A percentile compares a stretch with the other conserved stretches of the same genome.
Evolutionary conservation across 202 grass and related monocot species (phyloP).

Genomic region (Zoysia matrella): DNA sequence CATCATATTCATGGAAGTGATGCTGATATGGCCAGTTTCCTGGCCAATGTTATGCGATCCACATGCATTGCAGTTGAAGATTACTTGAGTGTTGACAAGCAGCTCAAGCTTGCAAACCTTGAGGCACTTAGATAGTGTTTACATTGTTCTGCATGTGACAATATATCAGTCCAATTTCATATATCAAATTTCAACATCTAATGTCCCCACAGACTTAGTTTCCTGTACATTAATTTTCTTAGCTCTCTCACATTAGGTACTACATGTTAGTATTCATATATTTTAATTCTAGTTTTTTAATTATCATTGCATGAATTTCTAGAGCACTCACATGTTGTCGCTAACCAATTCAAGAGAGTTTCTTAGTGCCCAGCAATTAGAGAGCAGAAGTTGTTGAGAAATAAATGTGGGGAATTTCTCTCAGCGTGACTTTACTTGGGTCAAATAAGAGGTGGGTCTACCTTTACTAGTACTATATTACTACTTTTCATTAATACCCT

Average conservation of each 20-base stretch:
- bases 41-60: slow-evolving; percentile 55
- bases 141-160: slow-evolving; percentile 9
- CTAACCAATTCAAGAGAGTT: slow-evolving; percentile 4
- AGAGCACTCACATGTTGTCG: slow-evolving; percentile 1
- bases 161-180: slow-evolving; percentile 26
- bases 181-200: slow-evolving; percentile 32
- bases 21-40: slow-evolving; percentile 50
- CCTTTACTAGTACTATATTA: not conserved
- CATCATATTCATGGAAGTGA: slow-evolving; percentile 59
- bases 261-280: slow-evolving; percentile 21
- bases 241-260: not conserved
- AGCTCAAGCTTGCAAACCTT: slow-evolving; percentile 76
- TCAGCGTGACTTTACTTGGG: not conserved
- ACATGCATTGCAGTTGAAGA: slow-evolving; percentile 77
- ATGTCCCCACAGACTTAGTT: slow-evolving; percentile 10
- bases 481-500: not conserved
- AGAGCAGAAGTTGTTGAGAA: not conserved
- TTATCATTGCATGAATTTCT: not conserved
- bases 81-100: slow-evolving; percentile 72
- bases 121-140: slow-evolving; percentile 49
- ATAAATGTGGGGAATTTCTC: not conserved
- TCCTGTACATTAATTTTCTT: slow-evolving; percentile 30
- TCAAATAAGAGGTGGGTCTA: slow-evolving; percentile 7
- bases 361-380: not conserved
- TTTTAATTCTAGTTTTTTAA: slow-evolving; percentile 1